Base-by-base conservation (phyloP, 352 stramenopile genomes). In the Aphanomyces cochlioides region DNA sequence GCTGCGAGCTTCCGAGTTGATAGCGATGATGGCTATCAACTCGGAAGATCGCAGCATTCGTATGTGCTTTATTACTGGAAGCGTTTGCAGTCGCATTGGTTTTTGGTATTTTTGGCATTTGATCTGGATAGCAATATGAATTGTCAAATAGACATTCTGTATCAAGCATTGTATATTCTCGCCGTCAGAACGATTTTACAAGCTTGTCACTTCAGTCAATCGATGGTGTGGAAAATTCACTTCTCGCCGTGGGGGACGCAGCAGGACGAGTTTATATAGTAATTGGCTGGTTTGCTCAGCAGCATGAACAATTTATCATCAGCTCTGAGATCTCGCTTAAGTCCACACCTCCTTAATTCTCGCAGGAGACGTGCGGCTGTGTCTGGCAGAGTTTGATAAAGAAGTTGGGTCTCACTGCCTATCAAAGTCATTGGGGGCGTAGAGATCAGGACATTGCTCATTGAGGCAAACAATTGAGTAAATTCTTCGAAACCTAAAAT, bases 301-400 rank as follows among this genome's bases (percentile, higher is more conserved):
- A n/a, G n/a, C n/a, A n/a, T n/a, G n/a, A n/a, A n/a, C n/a, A n/a
- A n/a, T n/a, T n/a, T n/a, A n/a, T n/a, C 21, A 37, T 3, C 56
- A 67, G 59, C 12, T 67, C 4, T 48, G 40, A 10, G 17, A 47
- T 3, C 38, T 67, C n/a, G 17, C 38, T 43, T 21, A 67, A 17
- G 59, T 67, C 6, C 36, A 47, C 5, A 40, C 17, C 21, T 56
- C 39, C 61, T 70, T 1, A 70, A 41, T 19, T 70, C 64, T 5
- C 39, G 28, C 3, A 70, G 39, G 1, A 70, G 40, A 6, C 54
- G 64, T 17, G 41, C 64, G 17, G 64, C 64, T 7, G 64, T 70
- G 37, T 70, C 64, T 4, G 64, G 64, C 38, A 70, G 17, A 17
- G 64, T 70, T 28, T 70, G 64, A 21, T 61, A 70, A 7, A 70